Percentiles rank a stretch among this genome's conserved stretches.
These are phyloP conservation scores for Teratosphaeria viscida DNA, from an alignment of 2,329 filamentous ascomycete species.

Conservation along the genomic window DNA sequence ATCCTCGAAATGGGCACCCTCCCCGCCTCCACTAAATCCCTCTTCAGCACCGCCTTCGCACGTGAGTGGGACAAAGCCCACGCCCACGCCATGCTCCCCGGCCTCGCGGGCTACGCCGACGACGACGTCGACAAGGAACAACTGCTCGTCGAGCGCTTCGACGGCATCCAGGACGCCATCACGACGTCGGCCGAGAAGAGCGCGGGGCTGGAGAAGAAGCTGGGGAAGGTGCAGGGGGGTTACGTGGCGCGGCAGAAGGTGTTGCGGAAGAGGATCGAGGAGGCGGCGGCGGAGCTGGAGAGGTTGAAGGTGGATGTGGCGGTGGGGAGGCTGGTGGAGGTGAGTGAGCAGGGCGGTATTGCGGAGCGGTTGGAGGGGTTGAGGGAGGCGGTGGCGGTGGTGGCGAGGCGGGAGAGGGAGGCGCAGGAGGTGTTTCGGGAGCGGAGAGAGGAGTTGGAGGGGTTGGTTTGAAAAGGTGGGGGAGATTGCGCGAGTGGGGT, in stretches of 20 bases:
- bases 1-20: slow-evolving; percentile 53
- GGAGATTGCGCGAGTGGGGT: not conserved
- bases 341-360: slow-evolving; percentile 70
- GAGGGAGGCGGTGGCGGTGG: slow-evolving; percentile 71
- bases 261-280: slow-evolving; percentile 66
- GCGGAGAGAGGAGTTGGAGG: slow-evolving; percentile 61
- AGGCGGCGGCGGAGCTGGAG: slow-evolving; percentile 63
- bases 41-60: slow-evolving; percentile 37
- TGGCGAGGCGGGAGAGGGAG: slow-evolving; percentile 74
- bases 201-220: slow-evolving; percentile 86
- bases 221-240: slow-evolving; percentile 75
- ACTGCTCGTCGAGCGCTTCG: slow-evolving; percentile 61
- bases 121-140: slow-evolving; percentile 56
- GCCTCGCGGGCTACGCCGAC: slow-evolving; percentile 68
- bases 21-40: slow-evolving; percentile 24
- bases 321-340: slow-evolving; percentile 63
- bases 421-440: slow-evolving; percentile 76
- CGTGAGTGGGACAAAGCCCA: slow-evolving; percentile 40
- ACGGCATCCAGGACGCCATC: slow-evolving; percentile 63
- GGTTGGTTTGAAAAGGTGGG: not conserved
- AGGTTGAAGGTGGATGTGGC: slow-evolving; percentile 63
- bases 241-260: slow-evolving; percentile 80
- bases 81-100: slow-evolving; percentile 50
- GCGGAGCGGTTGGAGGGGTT: slow-evolving; percentile 60
- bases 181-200: slow-evolving; percentile 65